These are phyloP conservation scores for Amylocarpus encephaloides DNA, from an alignment of 2,329 filamentous ascomycete species.

Conservation along the genomic window DNA sequence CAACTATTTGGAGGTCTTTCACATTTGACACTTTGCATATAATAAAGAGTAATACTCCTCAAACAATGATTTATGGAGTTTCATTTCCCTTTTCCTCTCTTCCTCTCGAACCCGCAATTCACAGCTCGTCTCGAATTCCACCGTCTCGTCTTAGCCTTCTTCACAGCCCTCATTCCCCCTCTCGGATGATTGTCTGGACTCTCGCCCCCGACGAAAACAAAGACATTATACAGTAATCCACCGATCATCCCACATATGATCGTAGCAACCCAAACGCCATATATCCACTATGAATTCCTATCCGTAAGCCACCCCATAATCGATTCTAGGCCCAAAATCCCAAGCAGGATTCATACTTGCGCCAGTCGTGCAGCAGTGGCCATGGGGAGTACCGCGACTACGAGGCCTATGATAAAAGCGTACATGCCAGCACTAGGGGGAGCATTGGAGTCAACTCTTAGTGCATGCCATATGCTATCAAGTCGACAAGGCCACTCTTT, in stretches of 20 bases:
- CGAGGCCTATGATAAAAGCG: constrained; percentile 39
- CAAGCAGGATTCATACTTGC: constrained; percentile 40
- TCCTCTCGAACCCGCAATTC: not conserved
- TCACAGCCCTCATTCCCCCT: not conserved
- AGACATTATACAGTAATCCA: constrained; percentile 28
- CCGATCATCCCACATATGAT: constrained; percentile 34
- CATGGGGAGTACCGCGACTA: constrained; percentile 31
- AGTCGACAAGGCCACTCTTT: constrained; percentile 13
- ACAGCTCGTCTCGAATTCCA: not conserved
- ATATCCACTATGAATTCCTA: constrained; percentile 37
- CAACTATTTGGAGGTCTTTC: too few species aligned
- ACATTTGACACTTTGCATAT: too few species aligned
- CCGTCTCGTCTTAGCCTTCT: not conserved
- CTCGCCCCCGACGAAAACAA: constrained; percentile 1
- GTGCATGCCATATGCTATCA: constrained; percentile 24
- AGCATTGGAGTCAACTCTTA: constrained; percentile 38
- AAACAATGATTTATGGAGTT: not conserved
- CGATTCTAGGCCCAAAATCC: constrained; percentile 42
- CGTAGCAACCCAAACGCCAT: constrained; percentile 35
- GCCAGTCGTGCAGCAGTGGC: constrained; percentile 39
- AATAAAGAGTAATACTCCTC: too few species aligned
- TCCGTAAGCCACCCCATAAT: constrained; percentile 38
- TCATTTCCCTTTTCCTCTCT: not conserved
- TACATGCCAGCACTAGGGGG: constrained; percentile 43
- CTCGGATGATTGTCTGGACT: constrained; percentile 2